Base-by-base conservation (phyloP, 1,139 yeast genomes). In the Wickerhamomyces sp. region DNA sequence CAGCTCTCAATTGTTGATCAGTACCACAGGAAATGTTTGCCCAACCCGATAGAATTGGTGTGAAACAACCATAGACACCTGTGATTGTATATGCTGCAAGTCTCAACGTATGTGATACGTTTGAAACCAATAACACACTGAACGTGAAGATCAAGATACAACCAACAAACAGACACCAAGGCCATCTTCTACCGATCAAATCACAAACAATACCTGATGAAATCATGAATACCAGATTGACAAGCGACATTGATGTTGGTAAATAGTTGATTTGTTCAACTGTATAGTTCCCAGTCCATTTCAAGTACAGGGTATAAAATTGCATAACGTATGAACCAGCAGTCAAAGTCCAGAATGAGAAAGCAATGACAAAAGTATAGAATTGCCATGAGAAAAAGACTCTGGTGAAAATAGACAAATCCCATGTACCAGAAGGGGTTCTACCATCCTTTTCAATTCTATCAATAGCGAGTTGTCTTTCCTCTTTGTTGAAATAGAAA, bases 211-310 rank as follows among this genome's bases (percentile, higher is more conserved):
- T 20, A 15, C 19, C 36, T 16, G 28, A 23, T 14, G 28, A 58
- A 23, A 39, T 41, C 26, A 24, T 24, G 10, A 10, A 24, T 8
- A 24, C 26, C 15, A 24, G 15, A 24, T 24, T 24, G 15, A 24
- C 26, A n/a, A 13, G 14, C 8, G 16, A n/a, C 16, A 24, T n/a
- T 14, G 26, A 24, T 14, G 52, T 48, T 13, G 54, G 54, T 14
- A 43, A 37, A 15, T 44, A 49, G 44, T 50, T 49, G 31, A 49
- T 46, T 32, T 54, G 52, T 16, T 32, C 15, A 16, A 47, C 41
- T 16, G 47, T 27, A 33, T 45, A 49, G 14, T 33, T 39, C 9
- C 44, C 47, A 18, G 38, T 37, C 5, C 41, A 38, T 33, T 46
- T 38, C 25, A 48, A 38, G 39, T 42, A 48, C 30, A 48, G 40